Base-by-base conservation (phyloP, 2,329 filamentous ascomycete species). In the Colletotrichum abscissum region DNA sequence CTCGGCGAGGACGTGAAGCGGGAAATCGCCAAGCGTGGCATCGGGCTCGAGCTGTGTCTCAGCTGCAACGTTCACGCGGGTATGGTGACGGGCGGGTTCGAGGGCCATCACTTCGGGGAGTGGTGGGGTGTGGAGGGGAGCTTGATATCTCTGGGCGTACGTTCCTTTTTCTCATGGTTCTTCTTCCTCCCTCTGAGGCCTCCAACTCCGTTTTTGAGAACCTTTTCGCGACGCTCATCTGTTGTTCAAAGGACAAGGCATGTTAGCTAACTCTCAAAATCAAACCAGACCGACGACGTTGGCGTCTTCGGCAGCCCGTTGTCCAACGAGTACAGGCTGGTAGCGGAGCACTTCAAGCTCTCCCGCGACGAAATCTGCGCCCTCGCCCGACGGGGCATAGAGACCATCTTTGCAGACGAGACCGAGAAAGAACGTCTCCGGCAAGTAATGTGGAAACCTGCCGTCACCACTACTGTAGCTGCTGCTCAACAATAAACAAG, bases 31-130 rank as follows among this genome's bases (percentile, higher is more conserved):
- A 77, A 80, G 58, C 84, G 85, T 14, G 85, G 85, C 1, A 79
- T 95, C 33, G 93, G 92, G 2, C 81, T 97, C 14, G 94, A 97
- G 82, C 80, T 97, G 49, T 97, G 94, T 74, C 83, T 97, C 74
- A 94, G 92, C 76, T 96, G 94, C 81, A 97, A 97, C 77, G 93
- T 97, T 1, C 90, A 92, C 76, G 92, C 92, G 1, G 91, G 90
- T 76, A 91, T 97, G 90, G 91, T 93, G 63, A 83, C 86, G 1
- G 92, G 93, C 0, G 89, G 90, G 7, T 90, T 88, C 74, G 86
- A 88, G 70, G 91, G 91, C 62, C 94, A 97, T 81, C 94, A 97
- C 83, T 95, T 97, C 82, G 91, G 92, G 16, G 88, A 90, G 78
- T 97, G 94, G 94, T 87, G 83, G 82, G 83, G 84, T 58, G 85